Evolutionary conservation across 176 grass and related monocot genomes (phyloP).

Genomic region (Bolboschoenus planiculmis): DNA sequence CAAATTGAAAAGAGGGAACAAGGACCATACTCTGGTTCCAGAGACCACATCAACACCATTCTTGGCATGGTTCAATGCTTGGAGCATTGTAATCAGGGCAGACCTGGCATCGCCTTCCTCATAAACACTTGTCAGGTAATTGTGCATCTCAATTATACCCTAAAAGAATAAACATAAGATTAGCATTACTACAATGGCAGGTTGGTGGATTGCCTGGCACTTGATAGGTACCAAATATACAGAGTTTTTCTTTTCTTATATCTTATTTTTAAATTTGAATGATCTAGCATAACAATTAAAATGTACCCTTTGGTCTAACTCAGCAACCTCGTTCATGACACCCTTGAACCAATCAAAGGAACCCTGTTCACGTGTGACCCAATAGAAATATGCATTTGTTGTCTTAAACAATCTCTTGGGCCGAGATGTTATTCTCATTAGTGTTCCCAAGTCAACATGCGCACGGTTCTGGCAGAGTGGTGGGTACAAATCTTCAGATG

Average conservation of each 20-base stretch:
- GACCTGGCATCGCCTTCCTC: conserved; percentile 98
- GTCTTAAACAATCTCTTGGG: conserved; percentile 71
- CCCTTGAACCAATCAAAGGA: conserved; percentile 99
- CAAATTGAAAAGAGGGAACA: not conserved
- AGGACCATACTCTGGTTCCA: conserved; percentile 71
- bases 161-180: conserved; percentile 7
- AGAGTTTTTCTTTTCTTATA: not conserved
- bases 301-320: conserved; percentile 82
- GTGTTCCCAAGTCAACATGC: conserved; percentile 70
- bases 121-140: conserved; percentile 98
- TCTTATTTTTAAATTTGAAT: conserved; percentile 9
- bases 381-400: conserved; percentile 98
- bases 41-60: conserved; percentile 95
- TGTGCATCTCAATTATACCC: conserved; percentile 99
- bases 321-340: conserved; percentile 95
- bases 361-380: conserved; percentile 98
- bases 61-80: conserved; percentile 90
- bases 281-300: not conserved
- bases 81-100: conserved; percentile 97
- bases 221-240: conserved; percentile 16
- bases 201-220: not conserved
- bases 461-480: conserved; percentile 50
- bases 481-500: conserved; percentile 68
- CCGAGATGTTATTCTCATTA: conserved; percentile 60
- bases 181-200: not conserved